Evolutionary conservation across 495 filamentous ascomycete species (phyloP).

Genomic region (Xylaria scruposa): DNA sequence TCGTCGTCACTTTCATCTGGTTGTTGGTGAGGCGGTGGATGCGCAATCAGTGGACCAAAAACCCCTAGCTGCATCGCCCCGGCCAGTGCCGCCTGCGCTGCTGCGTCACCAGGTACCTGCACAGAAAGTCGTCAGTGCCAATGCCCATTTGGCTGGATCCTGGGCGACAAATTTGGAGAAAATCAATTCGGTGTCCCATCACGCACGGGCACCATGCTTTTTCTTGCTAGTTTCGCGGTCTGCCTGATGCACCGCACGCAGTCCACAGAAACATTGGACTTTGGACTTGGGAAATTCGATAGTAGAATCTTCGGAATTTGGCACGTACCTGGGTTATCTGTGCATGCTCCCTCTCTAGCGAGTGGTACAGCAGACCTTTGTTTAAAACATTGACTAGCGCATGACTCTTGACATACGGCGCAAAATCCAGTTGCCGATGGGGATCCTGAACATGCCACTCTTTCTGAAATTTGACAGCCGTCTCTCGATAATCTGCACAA

Average conservation of each 20-base stretch:
- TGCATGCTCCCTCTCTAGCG: constrained; percentile 65
- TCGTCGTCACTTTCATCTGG: constrained; percentile 44
- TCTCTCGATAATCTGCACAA: constrained; percentile 68
- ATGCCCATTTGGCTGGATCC: constrained; percentile 44
- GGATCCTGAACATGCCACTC: constrained; percentile 77
- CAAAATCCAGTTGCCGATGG: constrained; percentile 73
- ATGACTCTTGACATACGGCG: constrained; percentile 75
- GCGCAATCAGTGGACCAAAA: constrained; percentile 55
- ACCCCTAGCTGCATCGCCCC: constrained; percentile 52
- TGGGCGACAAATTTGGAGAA: constrained; percentile 36
- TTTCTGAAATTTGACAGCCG: constrained; percentile 80
- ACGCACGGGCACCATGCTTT: constrained; percentile 24
- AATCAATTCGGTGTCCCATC: constrained; percentile 37
- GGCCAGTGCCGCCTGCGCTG: constrained; percentile 48
- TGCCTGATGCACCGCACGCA: constrained; percentile 38
- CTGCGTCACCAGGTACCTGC: constrained; percentile 54
- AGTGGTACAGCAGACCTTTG: constrained; percentile 76
- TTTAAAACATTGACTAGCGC: constrained; percentile 77
- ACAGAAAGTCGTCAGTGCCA: constrained; percentile 53
- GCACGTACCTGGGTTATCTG: constrained; percentile 63
- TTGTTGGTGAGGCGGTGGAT: constrained; percentile 40
- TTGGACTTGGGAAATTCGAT: neutral
- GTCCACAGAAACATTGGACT: constrained; percentile 12
- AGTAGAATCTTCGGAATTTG: constrained; percentile 18
- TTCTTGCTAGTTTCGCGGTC: constrained; percentile 34